Base-by-base conservation (phyloP, 2,329 filamentous ascomycete genomes). In the Colletotrichum higginsianum region DNA sequence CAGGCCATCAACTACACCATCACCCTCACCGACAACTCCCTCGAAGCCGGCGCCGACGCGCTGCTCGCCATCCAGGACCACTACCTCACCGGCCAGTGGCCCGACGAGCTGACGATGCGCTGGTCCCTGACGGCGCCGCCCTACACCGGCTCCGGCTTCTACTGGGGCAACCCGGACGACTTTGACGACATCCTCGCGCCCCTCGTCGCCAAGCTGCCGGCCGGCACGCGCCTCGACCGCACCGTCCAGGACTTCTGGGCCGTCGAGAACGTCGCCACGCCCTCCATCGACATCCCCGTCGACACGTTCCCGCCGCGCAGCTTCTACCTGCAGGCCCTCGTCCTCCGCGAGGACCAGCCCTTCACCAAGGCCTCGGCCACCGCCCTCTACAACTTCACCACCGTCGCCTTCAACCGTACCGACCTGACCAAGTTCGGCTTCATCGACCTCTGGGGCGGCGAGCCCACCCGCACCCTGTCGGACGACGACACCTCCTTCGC, bases 401-500 rank as follows among this genome's bases (percentile, higher is more conserved):
- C 65, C 35, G 46, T 65, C n/a, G 57, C 53, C 60, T 74, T 74
- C 57, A 69, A 62, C 65, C 72, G 72, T 65, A 70, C 72, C 35
- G 72, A 74, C 44, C 53, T 74, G n/a, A 57, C 65, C 26, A 65
- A 64, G 57, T 69, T 67, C 21, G 72, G 72, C 56, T 74, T 73
- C 49, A 62, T 74, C 23, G 72, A 73, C 26, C 69, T 74, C 53
- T 74, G 72, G 70, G 72, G 72, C 52, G 72, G 70, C 26, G 57
- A 61, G 42, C 40, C 67, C 13, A 40, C 69, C 3, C 62, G 42
- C 44, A 66, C 84, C 74, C 79, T 86, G 12, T 66, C 82, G 3
- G 77, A 80, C 11, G 75, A 78, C 1, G 80, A 76, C 16, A 82
- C 80, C 0, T 77, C 79, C n/a, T 71, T 80, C 8, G 82, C 83